Evolutionary conservation across 2,329 filamentous ascomycete species (phyloP), one percentile per base, ranked within the genome.

Genomic region (Reticulascus tulasneorum): DNA sequence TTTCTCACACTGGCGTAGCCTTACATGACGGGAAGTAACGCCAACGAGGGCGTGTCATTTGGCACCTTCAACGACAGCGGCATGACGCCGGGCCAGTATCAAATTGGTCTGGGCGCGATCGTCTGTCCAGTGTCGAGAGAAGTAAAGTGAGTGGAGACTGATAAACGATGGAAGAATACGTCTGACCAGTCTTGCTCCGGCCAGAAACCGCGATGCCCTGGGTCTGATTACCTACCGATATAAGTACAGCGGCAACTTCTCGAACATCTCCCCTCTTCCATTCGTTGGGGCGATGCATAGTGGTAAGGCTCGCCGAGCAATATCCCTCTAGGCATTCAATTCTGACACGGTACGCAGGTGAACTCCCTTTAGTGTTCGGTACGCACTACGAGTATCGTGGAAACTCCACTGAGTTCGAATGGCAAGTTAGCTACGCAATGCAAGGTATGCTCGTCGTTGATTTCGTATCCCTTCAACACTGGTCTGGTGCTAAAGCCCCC

Each of bases 271-370:
- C 6, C 61, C 62, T 18, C 52, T 58, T 17, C 33, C 47, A 3
- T 65, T 57, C 60, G 54, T 64, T 45, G 62, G 62, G 2, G 60
- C 62, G 17, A 46, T 45, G 6, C 50, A 54, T 34, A 52, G 51
- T 22, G 44, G 50, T 54, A 38, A 28, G 47, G 38, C 17, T 19
- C 16, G 5, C 8, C 10, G 3, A n/a, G 7, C 17, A 9, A 16
- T 8, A 5, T n/a, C 4, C 6, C 12, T 18, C 4, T 13, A n/a
- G 17, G n/a, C 11, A 17, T 21, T 15, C 10, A n/a, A 9, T 9
- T 9, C 28, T 29, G 8, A 20, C 28, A n/a, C 11, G 15, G 11
- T n/a, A 9, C 19, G 7, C 12, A 53, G 51, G 51, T 17, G 55
- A 56, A 33, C 43, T 57, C 7, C 54, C 55, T 2, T 37, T 58